Evolutionary conservation across 2,329 filamentous ascomycete species (phyloP).

Genomic region (Sclerotinia trifoliorum): DNA sequence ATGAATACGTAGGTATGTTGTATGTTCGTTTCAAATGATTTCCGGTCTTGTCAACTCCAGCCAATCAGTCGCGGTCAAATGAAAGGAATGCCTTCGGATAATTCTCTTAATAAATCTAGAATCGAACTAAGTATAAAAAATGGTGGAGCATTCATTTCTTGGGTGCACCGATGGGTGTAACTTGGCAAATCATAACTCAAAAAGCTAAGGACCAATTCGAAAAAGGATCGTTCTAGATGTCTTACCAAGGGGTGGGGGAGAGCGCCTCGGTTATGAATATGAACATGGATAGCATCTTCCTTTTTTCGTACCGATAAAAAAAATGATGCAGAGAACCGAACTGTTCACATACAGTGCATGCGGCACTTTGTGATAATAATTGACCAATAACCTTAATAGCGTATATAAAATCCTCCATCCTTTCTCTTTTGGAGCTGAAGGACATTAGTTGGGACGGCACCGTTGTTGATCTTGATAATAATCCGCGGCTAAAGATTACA

Average conservation of each 20-base stretch:
- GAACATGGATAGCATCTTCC: neutral
- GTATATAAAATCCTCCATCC: neutral
- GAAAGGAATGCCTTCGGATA: neutral
- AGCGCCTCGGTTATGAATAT: neutral
- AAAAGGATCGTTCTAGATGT: constrained; percentile 17
- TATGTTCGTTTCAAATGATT: too few relatives aligned
- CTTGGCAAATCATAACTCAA: constrained; percentile 4
- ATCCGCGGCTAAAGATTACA: neutral
- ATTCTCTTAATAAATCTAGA: neutral
- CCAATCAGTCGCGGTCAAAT: too few relatives aligned
- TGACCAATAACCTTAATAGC: neutral
- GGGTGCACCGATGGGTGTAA: neutral
- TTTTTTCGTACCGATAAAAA: neutral
- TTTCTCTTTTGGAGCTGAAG: neutral
- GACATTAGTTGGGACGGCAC: neutral
- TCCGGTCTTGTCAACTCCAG: too few relatives aligned
- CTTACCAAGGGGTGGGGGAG: neutral
- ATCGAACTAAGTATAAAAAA: neutral
- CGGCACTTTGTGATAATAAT: neutral
- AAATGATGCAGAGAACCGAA: neutral
- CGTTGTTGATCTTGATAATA: neutral
- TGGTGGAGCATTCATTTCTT: constrained; percentile 4
- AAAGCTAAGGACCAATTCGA: neutral
- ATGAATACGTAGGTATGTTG: too few relatives aligned
- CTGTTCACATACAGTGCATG: too few relatives aligned